These are phyloP conservation scores for Parachlorella kessleri DNA, from an alignment of 139 green algal genomes.

Conservation along the genomic window DNA sequence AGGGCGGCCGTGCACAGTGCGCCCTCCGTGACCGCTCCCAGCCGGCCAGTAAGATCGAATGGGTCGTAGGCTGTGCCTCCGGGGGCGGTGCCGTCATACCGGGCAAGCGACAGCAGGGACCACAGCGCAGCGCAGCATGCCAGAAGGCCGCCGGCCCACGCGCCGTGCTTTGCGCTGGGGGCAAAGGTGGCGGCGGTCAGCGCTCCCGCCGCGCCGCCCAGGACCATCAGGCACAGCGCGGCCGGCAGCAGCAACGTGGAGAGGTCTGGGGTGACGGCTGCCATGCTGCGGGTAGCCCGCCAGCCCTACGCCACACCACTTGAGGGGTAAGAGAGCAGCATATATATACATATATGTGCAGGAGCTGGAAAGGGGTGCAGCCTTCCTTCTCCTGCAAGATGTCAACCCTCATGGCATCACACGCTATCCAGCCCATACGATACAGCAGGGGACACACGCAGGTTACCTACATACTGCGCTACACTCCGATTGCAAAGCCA, in stretches of 20 bases:
- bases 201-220: conserved; percentile 2
- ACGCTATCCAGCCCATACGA: no score
- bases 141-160: not conserved
- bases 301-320: conserved; percentile 15
- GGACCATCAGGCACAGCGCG: conserved; percentile 1
- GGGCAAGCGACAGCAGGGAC: not conserved
- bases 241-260: conserved; percentile 4
- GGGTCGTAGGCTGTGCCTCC: conserved; percentile 1
- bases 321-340: no score
- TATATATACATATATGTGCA: no score
- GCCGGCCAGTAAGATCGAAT: conserved; percentile 3
- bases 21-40: not conserved
- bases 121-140: not conserved
- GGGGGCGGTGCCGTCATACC: not conserved
- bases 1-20: conserved; percentile 4
- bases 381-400: no score
- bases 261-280: not conserved
- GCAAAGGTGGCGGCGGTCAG: not conserved
- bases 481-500: no score
- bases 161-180: not conserved
- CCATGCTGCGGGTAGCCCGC: conserved; percentile 7
- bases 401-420: no score
- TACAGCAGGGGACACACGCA: no score
- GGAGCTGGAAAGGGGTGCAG: no score
- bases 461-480: no score